phyloP scores from a whole-genome alignment of 768 basidiomycete species.

The Lactarius trivialis region DNA sequence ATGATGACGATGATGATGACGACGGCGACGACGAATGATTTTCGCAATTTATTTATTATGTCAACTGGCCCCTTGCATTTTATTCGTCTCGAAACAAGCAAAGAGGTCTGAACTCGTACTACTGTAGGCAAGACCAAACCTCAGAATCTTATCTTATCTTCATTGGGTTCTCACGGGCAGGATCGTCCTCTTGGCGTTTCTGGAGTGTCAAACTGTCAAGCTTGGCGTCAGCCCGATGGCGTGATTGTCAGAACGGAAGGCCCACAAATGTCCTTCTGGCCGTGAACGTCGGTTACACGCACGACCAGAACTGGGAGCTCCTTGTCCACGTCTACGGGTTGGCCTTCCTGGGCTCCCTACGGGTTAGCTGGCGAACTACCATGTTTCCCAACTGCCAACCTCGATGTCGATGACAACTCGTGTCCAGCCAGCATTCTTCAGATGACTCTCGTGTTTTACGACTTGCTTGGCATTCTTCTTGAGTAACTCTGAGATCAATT shows the following conservation, averaged over 20 bases:
- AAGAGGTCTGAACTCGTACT: not conserved
- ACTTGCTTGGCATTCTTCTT: conserved; percentile 34
- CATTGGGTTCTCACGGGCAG: too few species aligned
- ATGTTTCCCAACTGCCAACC: conserved; percentile 30
- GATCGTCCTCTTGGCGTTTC: conserved; percentile 71
- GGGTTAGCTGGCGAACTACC: conserved; percentile 1
- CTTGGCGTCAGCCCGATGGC: not conserved
- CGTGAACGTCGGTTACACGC: conserved; percentile 43
- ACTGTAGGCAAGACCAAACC: not conserved
- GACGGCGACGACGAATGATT: not conserved
- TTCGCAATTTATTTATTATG: not conserved
- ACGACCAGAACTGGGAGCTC: conserved; percentile 35
- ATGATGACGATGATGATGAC: not conserved
- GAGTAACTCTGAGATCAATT: conserved; percentile 46
- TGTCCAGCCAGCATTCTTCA: conserved; percentile 68
- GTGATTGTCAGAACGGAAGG: not conserved
- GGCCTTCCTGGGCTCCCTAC: conserved; percentile 29
- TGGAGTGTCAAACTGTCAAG: conserved; percentile 20
- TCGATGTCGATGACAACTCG: conserved; percentile 43
- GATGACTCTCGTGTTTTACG: conserved; percentile 31
- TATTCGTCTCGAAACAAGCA: not conserved
- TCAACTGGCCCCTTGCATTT: not conserved
- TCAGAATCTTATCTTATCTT: too few species aligned
- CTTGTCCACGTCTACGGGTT: conserved; percentile 27
- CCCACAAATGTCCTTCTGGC: conserved; percentile 58